These are phyloP conservation scores for Leishmania amazonensis DNA, from an alignment of 208 protist species.

Conservation along the genomic window DNA sequence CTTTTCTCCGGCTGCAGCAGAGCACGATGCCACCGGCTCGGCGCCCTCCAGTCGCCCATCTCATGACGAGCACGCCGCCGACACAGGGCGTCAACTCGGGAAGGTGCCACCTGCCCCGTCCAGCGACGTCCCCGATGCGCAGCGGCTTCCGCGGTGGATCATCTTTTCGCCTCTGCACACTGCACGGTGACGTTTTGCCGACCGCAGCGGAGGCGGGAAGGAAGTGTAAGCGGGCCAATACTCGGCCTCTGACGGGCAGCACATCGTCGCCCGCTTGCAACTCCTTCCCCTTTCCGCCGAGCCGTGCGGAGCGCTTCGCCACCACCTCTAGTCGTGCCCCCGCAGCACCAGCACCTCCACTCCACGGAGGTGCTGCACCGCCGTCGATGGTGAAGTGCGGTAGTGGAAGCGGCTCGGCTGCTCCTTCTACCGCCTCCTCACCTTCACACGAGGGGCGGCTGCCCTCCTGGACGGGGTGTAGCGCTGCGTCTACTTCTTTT, in stretches of 20 bases:
- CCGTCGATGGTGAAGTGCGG: background rate
- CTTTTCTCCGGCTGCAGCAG: background rate
- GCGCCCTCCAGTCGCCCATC: too few relatives aligned
- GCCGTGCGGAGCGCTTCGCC: background rate
- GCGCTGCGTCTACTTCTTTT: background rate
- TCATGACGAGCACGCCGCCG: background rate
- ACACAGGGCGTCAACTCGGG: slow-evolving; percentile 17
- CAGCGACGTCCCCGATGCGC: slow-evolving; percentile 23
- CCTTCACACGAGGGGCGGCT: background rate
- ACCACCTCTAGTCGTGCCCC: background rate
- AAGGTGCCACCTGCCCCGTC: slow-evolving; percentile 13
- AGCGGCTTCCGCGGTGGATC: background rate
- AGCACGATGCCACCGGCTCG: background rate
- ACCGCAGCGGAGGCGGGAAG: background rate
- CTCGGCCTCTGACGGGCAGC: background rate
- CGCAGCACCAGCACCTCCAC: background rate
- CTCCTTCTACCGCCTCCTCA: background rate
- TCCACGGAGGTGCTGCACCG: background rate
- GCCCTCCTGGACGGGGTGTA: background rate
- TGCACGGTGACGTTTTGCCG: background rate
- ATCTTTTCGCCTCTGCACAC: background rate
- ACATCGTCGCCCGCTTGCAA: background rate
- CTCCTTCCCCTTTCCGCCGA: background rate
- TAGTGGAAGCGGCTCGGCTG: background rate
- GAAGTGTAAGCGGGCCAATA: background rate